These are phyloP conservation scores for Pseudogymnoascus destructans DNA, from an alignment of 2,329 filamentous ascomycete species.

Conservation along the genomic window DNA sequence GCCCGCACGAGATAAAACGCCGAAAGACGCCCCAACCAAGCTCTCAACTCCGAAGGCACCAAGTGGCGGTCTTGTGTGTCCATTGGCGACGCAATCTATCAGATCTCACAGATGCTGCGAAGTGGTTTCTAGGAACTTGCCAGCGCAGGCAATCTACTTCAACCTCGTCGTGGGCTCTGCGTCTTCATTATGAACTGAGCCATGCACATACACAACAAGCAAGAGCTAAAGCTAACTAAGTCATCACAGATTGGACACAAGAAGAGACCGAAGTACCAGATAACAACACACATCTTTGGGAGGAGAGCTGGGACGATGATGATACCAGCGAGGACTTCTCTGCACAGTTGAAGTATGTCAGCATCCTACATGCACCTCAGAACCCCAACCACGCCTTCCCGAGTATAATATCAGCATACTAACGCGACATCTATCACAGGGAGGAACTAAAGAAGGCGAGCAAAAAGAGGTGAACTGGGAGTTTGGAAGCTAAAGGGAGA, in stretches of 20 bases:
- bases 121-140: background rate
- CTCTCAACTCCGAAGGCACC: background rate
- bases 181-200: background rate
- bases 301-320: slow-evolving; percentile 99
- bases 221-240: background rate
- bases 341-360: slow-evolving; percentile 72
- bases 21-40: background rate
- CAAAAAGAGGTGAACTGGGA: slow-evolving; percentile 43
- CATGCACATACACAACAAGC: background rate
- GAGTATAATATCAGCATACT: background rate
- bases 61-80: background rate
- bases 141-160: background rate
- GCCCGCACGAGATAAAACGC: background rate
- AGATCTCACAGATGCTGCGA: background rate
- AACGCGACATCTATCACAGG: slow-evolving; percentile 31
- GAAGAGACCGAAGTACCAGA: slow-evolving; percentile 79
- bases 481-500: slow-evolving; percentile 20
- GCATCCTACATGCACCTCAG: background rate
- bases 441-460: slow-evolving; percentile 83
- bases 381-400: background rate
- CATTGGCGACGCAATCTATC: background rate
- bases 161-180: background rate
- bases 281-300: slow-evolving; percentile 77
- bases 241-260: slow-evolving; percentile 66
- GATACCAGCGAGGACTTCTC: slow-evolving; percentile 96